Conservation (phyloP, 305 asterid genomes). For the Rubia occidens region DNA sequence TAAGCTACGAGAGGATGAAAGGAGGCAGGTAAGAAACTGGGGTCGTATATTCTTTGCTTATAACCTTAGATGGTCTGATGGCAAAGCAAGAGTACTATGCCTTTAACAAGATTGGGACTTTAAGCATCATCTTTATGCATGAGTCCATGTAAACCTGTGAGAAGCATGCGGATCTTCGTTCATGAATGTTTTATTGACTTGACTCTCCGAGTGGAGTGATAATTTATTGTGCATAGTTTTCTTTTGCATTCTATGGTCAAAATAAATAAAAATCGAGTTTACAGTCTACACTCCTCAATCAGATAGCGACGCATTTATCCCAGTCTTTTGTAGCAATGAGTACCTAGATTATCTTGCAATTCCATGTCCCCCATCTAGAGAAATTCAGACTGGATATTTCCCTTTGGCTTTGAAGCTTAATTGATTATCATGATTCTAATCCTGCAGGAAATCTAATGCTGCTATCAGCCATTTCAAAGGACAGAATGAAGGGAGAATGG, state of each 20-base stretch:
- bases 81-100: too few species aligned
- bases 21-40: slow-evolving; percentile 68
- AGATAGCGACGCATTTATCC: too few species aligned
- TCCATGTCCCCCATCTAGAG: not conserved
- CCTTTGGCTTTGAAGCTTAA: not conserved
- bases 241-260: not conserved
- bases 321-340: not conserved
- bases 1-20: slow-evolving; percentile 79
- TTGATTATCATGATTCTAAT: slow-evolving; percentile 10
- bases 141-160: too few species aligned
- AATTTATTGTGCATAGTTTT: not conserved
- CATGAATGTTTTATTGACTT: not conserved
- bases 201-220: not conserved
- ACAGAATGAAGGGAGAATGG: slow-evolving; percentile 28
- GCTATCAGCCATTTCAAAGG: slow-evolving; percentile 84
- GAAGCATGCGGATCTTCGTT: not conserved
- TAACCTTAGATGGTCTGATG: not conserved
- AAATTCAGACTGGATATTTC: not conserved
- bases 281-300: not conserved
- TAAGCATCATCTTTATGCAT: too few species aligned
- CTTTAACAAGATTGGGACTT: too few species aligned
- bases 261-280: not conserved
- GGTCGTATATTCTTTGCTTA: not conserved
- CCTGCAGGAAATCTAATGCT: slow-evolving; percentile 65
- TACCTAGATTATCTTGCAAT: not conserved